Conservation (phyloP, 495 filamentous ascomycete genomes). For the Daldinia childiae region DNA sequence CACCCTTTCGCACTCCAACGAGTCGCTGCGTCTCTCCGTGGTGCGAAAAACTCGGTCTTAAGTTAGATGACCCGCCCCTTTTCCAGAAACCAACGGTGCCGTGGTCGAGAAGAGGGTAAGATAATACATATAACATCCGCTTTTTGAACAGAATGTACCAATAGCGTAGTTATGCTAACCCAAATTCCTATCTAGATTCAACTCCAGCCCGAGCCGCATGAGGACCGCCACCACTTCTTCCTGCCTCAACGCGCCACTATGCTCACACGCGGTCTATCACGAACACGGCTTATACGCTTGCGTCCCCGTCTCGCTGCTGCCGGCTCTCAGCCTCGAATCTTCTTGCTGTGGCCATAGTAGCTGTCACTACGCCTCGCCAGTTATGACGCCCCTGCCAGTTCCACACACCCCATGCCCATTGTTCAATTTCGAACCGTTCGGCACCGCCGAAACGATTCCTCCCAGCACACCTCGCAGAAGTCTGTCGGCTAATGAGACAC, state of each 20-base stretch:
- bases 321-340: slow-evolving; percentile 31
- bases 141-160: neutral
- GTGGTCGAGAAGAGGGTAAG: slow-evolving; percentile 35
- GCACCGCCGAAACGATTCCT: slow-evolving; percentile 18
- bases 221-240: slow-evolving; percentile 7
- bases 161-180: slow-evolving; percentile 1
- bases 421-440: slow-evolving; percentile 15
- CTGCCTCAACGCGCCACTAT: slow-evolving; percentile 10
- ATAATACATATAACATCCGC: too few relatives aligned
- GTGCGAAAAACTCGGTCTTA: slow-evolving; percentile 30
- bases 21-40: slow-evolving; percentile 35
- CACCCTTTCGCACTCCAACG: slow-evolving; percentile 15
- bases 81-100: slow-evolving; percentile 4
- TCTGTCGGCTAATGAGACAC: slow-evolving; percentile 23
- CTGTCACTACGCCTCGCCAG: slow-evolving; percentile 21
- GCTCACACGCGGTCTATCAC: slow-evolving; percentile 13
- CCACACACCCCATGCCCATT: neutral
- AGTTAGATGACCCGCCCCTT: slow-evolving; percentile 23
- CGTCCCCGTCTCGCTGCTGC: slow-evolving; percentile 32
- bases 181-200: slow-evolving; percentile 19
- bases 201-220: slow-evolving; percentile 33
- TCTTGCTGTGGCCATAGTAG: slow-evolving; percentile 22
- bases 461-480: slow-evolving; percentile 26
- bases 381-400: slow-evolving; percentile 20
- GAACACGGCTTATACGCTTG: slow-evolving; percentile 29